Conservation (phyloP, 2,329 filamentous ascomycete species). For the Boeremia exigua region DNA sequence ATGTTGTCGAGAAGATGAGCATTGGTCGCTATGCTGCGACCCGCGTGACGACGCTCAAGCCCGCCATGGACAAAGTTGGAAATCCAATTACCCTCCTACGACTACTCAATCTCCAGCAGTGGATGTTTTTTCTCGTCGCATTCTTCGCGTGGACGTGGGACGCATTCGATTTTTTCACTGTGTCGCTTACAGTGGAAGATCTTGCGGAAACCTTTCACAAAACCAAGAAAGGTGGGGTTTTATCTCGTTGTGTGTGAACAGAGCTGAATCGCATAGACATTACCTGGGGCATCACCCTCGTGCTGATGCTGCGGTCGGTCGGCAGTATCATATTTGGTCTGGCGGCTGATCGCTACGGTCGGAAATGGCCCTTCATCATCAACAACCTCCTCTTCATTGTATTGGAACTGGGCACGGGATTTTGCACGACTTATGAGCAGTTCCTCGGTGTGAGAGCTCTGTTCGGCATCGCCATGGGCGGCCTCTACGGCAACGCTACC, state of each 20-base stretch:
- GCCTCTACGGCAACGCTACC: constrained; percentile 66
- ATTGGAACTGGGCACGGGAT: constrained; percentile 66
- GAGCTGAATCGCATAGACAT: constrained; percentile 52
- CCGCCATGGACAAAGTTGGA: constrained; percentile 60
- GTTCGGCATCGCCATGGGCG: constrained; percentile 70
- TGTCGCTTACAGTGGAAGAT: constrained; percentile 61
- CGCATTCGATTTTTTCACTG: constrained; percentile 68
- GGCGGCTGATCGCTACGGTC: constrained; percentile 60
- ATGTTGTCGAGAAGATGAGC: constrained; percentile 26
- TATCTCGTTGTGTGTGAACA: rapidly evolving
- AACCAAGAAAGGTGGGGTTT: constrained; percentile 49
- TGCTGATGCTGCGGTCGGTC: constrained; percentile 65
- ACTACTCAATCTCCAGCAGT: constrained; percentile 61
- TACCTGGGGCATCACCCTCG: constrained; percentile 61
- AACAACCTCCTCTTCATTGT: constrained; percentile 68
- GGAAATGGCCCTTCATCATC: constrained; percentile 64
- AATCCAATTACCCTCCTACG: constrained; percentile 61
- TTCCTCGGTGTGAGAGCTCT: constrained; percentile 66
- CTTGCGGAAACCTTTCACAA: constrained; percentile 62
- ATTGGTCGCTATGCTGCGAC: constrained; percentile 59
- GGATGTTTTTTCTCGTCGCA: constrained; percentile 62
- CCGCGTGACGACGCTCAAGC: constrained; percentile 60
- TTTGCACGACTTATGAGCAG: constrained; percentile 63
- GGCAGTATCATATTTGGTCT: constrained; percentile 65
- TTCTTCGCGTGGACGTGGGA: constrained; percentile 57